These are phyloP conservation scores for Amaranthus palmeri DNA, from an alignment of 148 eudicot genomes.

Conservation along the genomic window DNA sequence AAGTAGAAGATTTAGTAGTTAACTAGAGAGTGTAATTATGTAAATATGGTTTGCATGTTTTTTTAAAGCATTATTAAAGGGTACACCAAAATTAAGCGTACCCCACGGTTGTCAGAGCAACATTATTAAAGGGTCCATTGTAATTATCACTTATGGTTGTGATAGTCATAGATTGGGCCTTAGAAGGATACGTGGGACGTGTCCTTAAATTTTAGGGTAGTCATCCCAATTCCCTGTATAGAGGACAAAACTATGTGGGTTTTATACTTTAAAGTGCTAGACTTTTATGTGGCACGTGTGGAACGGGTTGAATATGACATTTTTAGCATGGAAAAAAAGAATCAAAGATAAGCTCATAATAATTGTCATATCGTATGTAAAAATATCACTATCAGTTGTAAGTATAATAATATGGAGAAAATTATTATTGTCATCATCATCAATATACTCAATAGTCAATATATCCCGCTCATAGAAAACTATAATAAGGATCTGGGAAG, in stretches of 20 bases:
- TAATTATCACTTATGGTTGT: neutral
- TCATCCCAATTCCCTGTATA: too few species aligned
- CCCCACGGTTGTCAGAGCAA: neutral
- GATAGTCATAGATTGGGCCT: neutral
- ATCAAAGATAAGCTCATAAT: neutral
- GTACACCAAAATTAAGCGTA: neutral
- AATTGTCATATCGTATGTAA: too few species aligned
- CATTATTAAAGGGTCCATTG: neutral
- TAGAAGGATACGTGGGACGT: neutral
- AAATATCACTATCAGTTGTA: too few species aligned
- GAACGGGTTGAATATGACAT: neutral
- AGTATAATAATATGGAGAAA: too few species aligned
- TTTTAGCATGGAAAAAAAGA: neutral
- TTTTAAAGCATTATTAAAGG: neutral
- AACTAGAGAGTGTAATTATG: neutral
- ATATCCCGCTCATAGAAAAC: too few species aligned
- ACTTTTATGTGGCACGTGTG: neutral
- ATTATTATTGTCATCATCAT: too few species aligned
- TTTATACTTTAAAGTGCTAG: neutral
- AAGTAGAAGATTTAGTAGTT: too few species aligned
- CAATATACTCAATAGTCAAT: too few species aligned
- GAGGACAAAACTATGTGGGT: neutral
- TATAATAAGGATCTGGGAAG: too few species aligned
- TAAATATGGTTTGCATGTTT: conserved; percentile 10
- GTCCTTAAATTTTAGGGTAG: conserved; percentile 2